phyloP scores from a whole-genome alignment of 2,329 filamentous ascomycete species.

The Fusarium nurragi region DNA sequence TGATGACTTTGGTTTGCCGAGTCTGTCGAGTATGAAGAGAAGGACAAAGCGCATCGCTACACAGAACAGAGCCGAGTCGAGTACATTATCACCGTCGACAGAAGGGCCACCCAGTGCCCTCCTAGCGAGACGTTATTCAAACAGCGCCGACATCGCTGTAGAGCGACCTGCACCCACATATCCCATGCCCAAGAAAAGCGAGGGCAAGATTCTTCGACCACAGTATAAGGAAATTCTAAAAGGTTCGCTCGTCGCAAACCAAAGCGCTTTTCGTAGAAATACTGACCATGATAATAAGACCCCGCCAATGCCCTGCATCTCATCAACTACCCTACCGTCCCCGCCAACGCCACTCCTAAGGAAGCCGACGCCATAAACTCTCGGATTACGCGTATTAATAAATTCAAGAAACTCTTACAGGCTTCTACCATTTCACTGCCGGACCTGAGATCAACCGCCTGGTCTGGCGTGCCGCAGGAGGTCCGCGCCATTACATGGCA shows the following conservation, averaged over 20 bases:
- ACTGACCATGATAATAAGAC: constrained; percentile 53
- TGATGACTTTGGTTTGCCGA: constrained; percentile 94
- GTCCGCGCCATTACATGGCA: constrained; percentile 99
- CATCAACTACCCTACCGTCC: constrained; percentile 84
- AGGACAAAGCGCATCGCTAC: constrained; percentile 67
- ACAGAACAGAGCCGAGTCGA: constrained; percentile 48
- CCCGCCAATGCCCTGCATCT: constrained; percentile 95
- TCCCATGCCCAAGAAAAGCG: constrained; percentile 85
- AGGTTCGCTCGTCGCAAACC: constrained; percentile 55
- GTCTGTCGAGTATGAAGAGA: constrained; percentile 88
- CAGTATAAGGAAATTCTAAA: constrained; percentile 97
- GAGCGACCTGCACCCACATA: constrained; percentile 86
- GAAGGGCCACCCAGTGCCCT: constrained; percentile 52
- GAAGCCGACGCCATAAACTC: constrained; percentile 88
- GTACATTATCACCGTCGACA: constrained; percentile 49
- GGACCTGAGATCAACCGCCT: constrained; percentile 85
- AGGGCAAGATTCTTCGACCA: constrained; percentile 94
- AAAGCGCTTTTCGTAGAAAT: not conserved
- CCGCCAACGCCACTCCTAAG: constrained; percentile 78
- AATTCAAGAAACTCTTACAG: constrained; percentile 96
- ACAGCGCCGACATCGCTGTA: constrained; percentile 94
- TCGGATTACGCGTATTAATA: constrained; percentile 93
- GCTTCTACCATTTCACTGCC: constrained; percentile 86
- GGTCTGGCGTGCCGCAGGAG: constrained; percentile 94
- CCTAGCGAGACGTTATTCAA: constrained; percentile 70